Conservation (phyloP, 371 early-diverging fungal genomes). For the Apophysomyces variabilis region DNA sequence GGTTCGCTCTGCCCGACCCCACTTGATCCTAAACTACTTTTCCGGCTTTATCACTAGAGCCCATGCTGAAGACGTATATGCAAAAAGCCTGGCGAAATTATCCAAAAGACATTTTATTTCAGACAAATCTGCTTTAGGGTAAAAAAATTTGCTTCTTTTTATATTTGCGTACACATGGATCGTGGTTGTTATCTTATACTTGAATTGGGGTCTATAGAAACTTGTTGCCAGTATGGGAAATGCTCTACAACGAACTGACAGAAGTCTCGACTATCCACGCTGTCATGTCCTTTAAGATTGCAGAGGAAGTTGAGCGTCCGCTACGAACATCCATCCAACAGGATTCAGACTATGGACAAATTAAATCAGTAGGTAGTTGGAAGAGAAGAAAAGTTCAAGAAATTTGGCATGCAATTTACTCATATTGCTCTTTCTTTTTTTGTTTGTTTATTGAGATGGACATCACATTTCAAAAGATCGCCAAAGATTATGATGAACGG, state of each 20-base stretch:
- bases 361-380: constrained; percentile 24
- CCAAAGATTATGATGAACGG: constrained; percentile 55
- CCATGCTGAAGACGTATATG: constrained; percentile 56
- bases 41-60: constrained; percentile 34
- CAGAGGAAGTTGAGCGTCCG: constrained; percentile 51
- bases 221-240: constrained; percentile 43
- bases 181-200: neutral
- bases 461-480: constrained; percentile 40
- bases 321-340: constrained; percentile 33
- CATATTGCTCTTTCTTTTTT: neutral
- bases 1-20: neutral
- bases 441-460: constrained; percentile 34
- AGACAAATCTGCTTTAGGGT: constrained; percentile 54
- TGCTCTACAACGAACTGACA: constrained; percentile 45
- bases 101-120: constrained; percentile 54
- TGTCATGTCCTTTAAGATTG: constrained; percentile 43
- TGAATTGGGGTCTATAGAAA: constrained; percentile 12
- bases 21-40: neutral
- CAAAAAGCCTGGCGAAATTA: constrained; percentile 53
- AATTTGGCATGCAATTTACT: neutral
- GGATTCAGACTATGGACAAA: constrained; percentile 21
- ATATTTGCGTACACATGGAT: neutral
- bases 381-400: neutral
- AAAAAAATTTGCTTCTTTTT: constrained; percentile 7
- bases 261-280: constrained; percentile 52